Conservation (phyloP, 169 alveolate species). For the Amoebophrya sp. region DNA sequence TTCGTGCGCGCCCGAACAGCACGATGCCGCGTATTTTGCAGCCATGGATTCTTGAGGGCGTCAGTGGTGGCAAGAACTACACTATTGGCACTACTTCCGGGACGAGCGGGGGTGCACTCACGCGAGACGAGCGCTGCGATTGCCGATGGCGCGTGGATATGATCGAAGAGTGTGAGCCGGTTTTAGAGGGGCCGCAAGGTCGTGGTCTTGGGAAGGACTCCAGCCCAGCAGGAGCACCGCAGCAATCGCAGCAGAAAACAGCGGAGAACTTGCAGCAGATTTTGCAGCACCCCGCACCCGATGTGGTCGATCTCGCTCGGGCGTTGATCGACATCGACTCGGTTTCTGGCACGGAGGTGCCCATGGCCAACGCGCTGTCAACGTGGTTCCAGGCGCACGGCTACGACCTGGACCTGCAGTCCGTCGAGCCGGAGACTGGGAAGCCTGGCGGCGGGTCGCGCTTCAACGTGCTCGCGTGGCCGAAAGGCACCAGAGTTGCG, state of each 20-base stretch:
- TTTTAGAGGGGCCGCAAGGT: not conserved
- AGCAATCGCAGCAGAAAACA: not conserved
- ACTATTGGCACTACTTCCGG: not conserved
- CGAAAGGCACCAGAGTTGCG: not conserved
- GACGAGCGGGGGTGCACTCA: not conserved
- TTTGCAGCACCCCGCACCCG: not conserved
- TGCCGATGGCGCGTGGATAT: not conserved
- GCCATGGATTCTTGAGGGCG: not conserved
- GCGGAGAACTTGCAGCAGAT: not conserved
- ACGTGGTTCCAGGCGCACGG: not conserved
- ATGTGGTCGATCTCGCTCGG: slow-evolving; percentile 25
- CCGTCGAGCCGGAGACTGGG: slow-evolving; percentile 19
- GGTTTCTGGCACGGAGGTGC: not conserved
- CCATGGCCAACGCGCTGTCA: not conserved
- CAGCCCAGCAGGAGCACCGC: not conserved
- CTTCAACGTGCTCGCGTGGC: slow-evolving; percentile 17
- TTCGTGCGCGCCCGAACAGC: not conserved
- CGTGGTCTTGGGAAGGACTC: not conserved
- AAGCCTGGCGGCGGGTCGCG: slow-evolving; percentile 21
- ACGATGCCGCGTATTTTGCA: not conserved
- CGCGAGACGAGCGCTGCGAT: not conserved
- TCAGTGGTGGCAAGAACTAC: no score
- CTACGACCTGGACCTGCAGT: not conserved
- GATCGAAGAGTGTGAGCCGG: not conserved
- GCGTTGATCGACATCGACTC: slow-evolving; percentile 23